These are phyloP conservation scores for Scleroderma bovista DNA, from an alignment of 768 basidiomycete genomes.

Conservation along the genomic window DNA sequence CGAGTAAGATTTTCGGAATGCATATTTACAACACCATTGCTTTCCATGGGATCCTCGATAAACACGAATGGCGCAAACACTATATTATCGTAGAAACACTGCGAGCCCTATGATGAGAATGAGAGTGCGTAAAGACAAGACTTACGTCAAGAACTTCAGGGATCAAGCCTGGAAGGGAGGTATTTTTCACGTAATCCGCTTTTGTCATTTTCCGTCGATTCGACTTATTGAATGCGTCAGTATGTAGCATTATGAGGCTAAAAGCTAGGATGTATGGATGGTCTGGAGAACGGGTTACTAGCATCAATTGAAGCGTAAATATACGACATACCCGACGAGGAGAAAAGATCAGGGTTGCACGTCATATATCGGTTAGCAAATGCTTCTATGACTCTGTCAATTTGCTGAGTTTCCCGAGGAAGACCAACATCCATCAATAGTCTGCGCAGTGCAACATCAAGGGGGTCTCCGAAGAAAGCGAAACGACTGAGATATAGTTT, in stretches of 20 bases:
- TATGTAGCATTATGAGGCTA: conserved; percentile 97
- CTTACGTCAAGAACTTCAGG: conserved; percentile 83
- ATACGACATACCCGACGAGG: conserved; percentile 55
- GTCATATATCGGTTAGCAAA: conserved; percentile 81
- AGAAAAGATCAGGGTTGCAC: conserved; percentile 80
- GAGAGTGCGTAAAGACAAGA: background rate
- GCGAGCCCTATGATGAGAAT: conserved; percentile 4
- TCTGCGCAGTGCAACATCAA: conserved; percentile 88
- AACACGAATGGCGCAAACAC: conserved; percentile 95
- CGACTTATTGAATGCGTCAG: conserved; percentile 96
- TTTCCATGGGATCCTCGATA: conserved; percentile 83
- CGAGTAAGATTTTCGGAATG: conserved; percentile 42
- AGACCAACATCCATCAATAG: conserved; percentile 88
- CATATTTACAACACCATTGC: conserved; percentile 34
- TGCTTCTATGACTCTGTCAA: conserved; percentile 94
- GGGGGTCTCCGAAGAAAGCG: conserved; percentile 70
- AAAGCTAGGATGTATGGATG: conserved; percentile 95
- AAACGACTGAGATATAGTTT: conserved; percentile 70
- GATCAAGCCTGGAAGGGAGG: conserved; percentile 76
- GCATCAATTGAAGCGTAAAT: background rate
- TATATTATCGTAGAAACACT: conserved; percentile 98
- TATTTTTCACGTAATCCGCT: conserved; percentile 90
- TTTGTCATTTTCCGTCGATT: conserved; percentile 99
- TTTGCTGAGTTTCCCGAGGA: conserved; percentile 96
- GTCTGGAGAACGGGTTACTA: conserved; percentile 41